Evolutionary conservation across 129 eudicot species (phyloP).

Genomic region (Artemisia annua): DNA sequence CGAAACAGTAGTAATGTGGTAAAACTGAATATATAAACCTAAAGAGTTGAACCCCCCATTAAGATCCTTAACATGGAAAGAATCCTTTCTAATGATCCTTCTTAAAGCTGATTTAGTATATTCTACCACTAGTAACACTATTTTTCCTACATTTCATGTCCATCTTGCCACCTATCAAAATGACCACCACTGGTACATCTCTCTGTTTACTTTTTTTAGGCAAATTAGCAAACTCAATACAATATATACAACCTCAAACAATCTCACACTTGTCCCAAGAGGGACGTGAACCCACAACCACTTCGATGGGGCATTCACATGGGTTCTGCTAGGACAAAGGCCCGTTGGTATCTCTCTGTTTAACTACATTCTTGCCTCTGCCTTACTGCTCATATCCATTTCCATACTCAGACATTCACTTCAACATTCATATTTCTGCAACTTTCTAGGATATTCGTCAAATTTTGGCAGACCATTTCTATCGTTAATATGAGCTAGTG

Average conservation of each 20-base stretch:
- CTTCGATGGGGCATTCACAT: no score
- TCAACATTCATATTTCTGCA: slow-evolving; percentile 10
- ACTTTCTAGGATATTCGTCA: neutral
- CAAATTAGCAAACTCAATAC: no score
- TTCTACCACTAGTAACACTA: neutral
- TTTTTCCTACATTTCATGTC: slow-evolving; percentile 13
- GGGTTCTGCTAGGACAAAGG: no score
- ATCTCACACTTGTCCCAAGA: no score
- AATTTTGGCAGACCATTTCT: neutral
- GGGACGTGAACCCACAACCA: no score
- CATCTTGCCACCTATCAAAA: slow-evolving; percentile 10
- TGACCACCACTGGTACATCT: neutral
- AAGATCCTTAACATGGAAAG: neutral
- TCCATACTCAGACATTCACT: neutral
- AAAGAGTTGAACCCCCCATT: slow-evolving; percentile 1
- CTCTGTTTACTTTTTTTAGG: neutral
- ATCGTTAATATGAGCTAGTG: no score
- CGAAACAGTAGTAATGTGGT: neutral
- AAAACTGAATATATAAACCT: neutral
- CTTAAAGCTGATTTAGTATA: neutral
- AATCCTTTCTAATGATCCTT: neutral
- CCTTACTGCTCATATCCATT: neutral
- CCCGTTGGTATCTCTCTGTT: no score
- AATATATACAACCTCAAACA: no score
- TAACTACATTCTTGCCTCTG: no score